Base-by-base conservation (phyloP, 2,329 filamentous ascomycete species). In the Aspergillus quadrilineatus region DNA sequence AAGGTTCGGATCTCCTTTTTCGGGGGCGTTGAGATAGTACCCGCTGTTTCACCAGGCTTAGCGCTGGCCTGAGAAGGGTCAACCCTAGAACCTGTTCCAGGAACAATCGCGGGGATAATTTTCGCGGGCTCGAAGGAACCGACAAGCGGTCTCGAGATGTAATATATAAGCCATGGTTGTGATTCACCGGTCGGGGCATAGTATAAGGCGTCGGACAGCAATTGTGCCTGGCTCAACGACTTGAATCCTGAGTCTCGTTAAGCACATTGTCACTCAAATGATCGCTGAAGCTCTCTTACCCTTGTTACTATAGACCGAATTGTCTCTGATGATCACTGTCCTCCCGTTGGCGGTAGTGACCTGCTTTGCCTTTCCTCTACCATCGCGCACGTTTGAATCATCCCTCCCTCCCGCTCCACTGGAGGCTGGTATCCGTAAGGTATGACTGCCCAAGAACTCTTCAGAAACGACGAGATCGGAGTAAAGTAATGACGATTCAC, bases 381-480 rank as follows among this genome's bases (percentile, higher is more conserved):
- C 89, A 76, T 99, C 94, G 60, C 93, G 87, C 66, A 95, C 78
- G 69, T 86, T 90, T 58, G 83, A 79, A 60, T 77, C 78, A 62
- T 84, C 82, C 64, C 82, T 83, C 58, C 74, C 73, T 44, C 76
- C 74, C 55, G 73, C 74, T 26, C 79, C 79, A 47, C 74, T 73
- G 42, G 79, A 75, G 51, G 77, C 78, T 42, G 90, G 88, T 64
- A 97, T 86, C 66, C 92, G 90, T 70, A 99, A 82, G 56, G 97
- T 92, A 89, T 99, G 94, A 80, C 94, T 97, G 61, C 87, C 91
- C 56, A 99, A 83, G 73, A 99, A 97, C 67, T 99, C 94, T 73
- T 99, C 94, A 55, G 90, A 92, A 60, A 85, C 85, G 68, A 93
- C 87, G 64, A 96, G 84, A 71, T 97, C 93, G 66, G 86, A 80